A percentile compares a stretch with the other conserved stretches of the same genome.
Evolutionary conservation across 2,329 filamentous ascomycete species (phyloP).

Genomic region (Zymoseptoria ardabiliae): DNA sequence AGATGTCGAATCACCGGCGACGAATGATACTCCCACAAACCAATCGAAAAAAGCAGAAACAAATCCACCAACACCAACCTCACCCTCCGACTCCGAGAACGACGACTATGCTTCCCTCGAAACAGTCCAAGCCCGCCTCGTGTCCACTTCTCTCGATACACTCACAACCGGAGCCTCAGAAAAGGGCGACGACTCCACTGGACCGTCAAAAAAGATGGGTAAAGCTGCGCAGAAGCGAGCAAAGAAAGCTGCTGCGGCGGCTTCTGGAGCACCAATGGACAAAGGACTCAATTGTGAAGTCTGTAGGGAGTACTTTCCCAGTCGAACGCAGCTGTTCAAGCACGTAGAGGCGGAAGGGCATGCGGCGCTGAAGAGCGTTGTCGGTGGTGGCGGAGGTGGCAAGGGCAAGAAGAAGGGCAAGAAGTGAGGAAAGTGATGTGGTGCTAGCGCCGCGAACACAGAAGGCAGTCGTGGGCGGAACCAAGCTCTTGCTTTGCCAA

Average conservation of each 20-base stretch:
- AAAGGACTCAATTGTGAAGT: constrained; percentile 62
- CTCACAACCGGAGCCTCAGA: constrained; percentile 6
- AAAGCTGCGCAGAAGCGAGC: constrained; percentile 43
- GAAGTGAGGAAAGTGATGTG: constrained; percentile 5
- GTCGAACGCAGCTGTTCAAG: constrained; percentile 63
- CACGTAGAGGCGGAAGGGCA: constrained; percentile 63
- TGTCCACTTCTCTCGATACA: constrained; percentile 11
- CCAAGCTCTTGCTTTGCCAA: too few relatives aligned
- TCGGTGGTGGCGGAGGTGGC: constrained; percentile 10
- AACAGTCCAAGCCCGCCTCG: constrained; percentile 35
- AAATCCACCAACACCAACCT: not conserved
- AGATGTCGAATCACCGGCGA: not conserved
- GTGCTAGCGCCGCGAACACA: too few relatives aligned
- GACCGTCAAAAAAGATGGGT: constrained; percentile 33
- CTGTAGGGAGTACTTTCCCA: constrained; percentile 71
- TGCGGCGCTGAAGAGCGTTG: constrained; percentile 15
- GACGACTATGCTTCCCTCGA: constrained; percentile 39
- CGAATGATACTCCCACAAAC: not conserved
- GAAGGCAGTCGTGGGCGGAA: too few relatives aligned
- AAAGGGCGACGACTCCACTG: constrained; percentile 16
- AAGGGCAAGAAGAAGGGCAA: constrained; percentile 27
- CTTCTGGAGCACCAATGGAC: constrained; percentile 26
- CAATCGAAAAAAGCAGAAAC: not conserved
- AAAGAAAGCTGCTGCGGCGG: constrained; percentile 41
- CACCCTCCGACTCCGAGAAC: constrained; percentile 21